Percentiles rank a stretch among this genome's conserved stretches.
Evolutionary conservation across 331 rosid genomes (phyloP).

Genomic region (Acacia concinna): DNA sequence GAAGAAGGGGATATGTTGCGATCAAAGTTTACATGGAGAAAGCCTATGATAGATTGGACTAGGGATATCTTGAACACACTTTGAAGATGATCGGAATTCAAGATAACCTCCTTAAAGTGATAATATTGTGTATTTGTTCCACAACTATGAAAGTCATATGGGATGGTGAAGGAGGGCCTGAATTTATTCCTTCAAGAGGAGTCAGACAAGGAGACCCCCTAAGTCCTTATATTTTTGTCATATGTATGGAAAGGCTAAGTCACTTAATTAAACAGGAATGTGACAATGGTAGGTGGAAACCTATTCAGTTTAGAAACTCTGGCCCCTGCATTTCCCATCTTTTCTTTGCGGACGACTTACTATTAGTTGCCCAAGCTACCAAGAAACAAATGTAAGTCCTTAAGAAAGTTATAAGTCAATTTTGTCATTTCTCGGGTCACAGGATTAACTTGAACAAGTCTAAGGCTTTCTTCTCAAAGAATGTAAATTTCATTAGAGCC

Average conservation of each 20-base stretch:
- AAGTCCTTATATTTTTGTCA: background rate
- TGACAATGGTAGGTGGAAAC: background rate
- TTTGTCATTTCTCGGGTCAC: too few relatives aligned
- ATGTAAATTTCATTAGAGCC: too few relatives aligned
- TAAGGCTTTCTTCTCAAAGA: too few relatives aligned
- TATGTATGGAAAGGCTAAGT: background rate
- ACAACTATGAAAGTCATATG: background rate
- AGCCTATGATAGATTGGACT: background rate
- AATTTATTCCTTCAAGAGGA: accelerated
- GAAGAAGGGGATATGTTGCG: background rate
- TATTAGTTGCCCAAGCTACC: too few relatives aligned
- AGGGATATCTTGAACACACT: background rate
- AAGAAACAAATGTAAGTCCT: too few relatives aligned
- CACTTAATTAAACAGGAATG: background rate
- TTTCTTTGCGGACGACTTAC: background rate
- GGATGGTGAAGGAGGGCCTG: background rate
- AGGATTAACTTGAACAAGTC: too few relatives aligned
- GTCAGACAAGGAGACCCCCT: background rate
- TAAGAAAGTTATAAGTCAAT: too few relatives aligned
- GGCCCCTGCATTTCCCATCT: background rate
- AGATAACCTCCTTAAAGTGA: accelerated
- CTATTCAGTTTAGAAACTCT: background rate
- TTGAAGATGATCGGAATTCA: too few relatives aligned
- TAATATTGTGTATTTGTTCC: background rate
- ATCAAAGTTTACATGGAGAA: background rate